Percentiles rank a stretch among this genome's conserved stretches.
Conservation (phyloP, 2,329 filamentous ascomycete genomes). For the Calonectria fujianensis region DNA sequence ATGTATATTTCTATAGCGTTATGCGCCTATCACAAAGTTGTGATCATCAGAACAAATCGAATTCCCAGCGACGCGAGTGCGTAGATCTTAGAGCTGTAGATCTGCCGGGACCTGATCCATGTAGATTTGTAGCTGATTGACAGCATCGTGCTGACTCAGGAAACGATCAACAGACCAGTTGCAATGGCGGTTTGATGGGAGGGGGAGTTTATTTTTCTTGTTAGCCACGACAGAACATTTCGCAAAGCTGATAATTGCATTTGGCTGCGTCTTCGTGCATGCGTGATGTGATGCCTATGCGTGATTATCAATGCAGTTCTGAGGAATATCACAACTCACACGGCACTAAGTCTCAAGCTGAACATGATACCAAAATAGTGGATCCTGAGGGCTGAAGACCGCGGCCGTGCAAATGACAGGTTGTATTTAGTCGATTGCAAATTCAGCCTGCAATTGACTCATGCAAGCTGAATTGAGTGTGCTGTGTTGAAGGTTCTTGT, state of each 20-base stretch:
- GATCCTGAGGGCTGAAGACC: background rate
- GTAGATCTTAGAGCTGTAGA: conserved; percentile 17
- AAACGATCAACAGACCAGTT: conserved; percentile 1
- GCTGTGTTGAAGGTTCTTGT: background rate
- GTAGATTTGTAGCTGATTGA: conserved; percentile 6
- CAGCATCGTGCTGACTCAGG: background rate
- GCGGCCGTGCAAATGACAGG: conserved; percentile 16
- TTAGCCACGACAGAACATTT: background rate
- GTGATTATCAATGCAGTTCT: background rate
- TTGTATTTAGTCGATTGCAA: background rate
- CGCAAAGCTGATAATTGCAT: background rate
- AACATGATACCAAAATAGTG: background rate
- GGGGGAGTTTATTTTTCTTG: background rate
- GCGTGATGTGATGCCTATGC: background rate
- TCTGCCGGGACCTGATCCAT: conserved; percentile 13
- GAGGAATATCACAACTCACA: conserved; percentile 15
- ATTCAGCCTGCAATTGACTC: background rate
- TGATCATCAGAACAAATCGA: conserved; percentile 13
- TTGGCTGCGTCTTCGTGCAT: background rate
- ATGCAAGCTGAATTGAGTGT: background rate
- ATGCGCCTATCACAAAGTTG: background rate
- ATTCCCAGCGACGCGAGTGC: background rate
- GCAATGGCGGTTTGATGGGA: background rate
- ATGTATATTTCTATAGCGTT: background rate
- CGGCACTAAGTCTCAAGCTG: background rate